Conservation (phyloP, 371 early-diverging fungal species). For the Phascolomyces articulosus region DNA sequence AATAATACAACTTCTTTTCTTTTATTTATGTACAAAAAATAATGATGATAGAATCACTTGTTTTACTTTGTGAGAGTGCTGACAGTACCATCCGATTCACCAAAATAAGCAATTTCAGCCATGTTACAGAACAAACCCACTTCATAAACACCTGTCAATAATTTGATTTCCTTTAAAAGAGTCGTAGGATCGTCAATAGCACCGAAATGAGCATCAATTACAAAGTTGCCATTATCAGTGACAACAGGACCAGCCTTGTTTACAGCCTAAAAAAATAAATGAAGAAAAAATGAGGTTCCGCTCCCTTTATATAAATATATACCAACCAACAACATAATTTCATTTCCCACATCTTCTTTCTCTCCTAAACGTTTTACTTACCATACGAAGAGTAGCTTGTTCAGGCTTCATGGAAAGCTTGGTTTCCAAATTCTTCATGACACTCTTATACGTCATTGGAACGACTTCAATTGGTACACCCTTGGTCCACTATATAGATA, state of each 20-base stretch:
- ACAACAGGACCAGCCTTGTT: slow-evolving; percentile 94
- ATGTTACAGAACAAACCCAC: slow-evolving; percentile 91
- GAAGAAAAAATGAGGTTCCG: no score
- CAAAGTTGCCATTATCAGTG: slow-evolving; percentile 94
- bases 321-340: no score
- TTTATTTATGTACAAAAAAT: not conserved
- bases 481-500: slow-evolving; percentile 63
- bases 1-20: not conserved
- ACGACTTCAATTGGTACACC: slow-evolving; percentile 93
- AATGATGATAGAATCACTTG: not conserved
- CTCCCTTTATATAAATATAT: no score
- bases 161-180: slow-evolving; percentile 64
- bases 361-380: slow-evolving; percentile 31
- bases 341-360: no score
- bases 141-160: slow-evolving; percentile 86
- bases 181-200: slow-evolving; percentile 61
- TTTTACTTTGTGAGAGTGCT: slow-evolving; percentile 15
- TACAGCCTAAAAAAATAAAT: slow-evolving; percentile 8
- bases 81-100: slow-evolving; percentile 71
- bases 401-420: slow-evolving; percentile 38
- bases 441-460: slow-evolving; percentile 62
- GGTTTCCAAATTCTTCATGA: slow-evolving; percentile 12
- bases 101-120: slow-evolving; percentile 86
- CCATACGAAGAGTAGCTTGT: slow-evolving; percentile 74
- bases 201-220: slow-evolving; percentile 88